Evolutionary conservation across 2,329 filamentous ascomycete species (phyloP).

Genomic region (Metarhizium robertsii): DNA sequence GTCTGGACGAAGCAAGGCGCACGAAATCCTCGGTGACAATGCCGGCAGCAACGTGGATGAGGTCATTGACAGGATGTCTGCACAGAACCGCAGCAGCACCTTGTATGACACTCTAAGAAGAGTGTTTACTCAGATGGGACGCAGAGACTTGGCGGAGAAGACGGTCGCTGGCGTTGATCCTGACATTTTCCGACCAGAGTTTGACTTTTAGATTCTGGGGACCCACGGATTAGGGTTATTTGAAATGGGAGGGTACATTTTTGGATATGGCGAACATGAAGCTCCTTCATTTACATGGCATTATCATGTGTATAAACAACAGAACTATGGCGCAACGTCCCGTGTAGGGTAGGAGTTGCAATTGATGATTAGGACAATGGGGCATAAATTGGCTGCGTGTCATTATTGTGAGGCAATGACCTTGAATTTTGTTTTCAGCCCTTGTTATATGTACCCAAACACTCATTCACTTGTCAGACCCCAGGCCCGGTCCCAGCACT

Average conservation of each 20-base stretch:
- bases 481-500: no score
- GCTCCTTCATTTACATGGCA: not conserved
- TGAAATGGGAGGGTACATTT: not conserved
- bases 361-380: not conserved
- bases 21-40: slow-evolving; percentile 64
- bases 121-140: slow-evolving; percentile 94
- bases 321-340: not conserved
- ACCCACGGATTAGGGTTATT: no score
- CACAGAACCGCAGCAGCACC: slow-evolving; percentile 94
- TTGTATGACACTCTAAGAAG: slow-evolving; percentile 87
- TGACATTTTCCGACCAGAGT: slow-evolving; percentile 77
- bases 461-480: no score
- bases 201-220: slow-evolving; percentile 57
- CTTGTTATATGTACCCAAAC: no score
- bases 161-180: slow-evolving; percentile 88
- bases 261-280: not conserved
- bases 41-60: slow-evolving; percentile 45
- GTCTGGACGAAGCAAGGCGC: slow-evolving; percentile 72
- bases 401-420: not conserved
- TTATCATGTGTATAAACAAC: not conserved
- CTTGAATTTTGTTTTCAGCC: no score
- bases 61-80: slow-evolving; percentile 77
- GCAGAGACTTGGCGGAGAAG: slow-evolving; percentile 77
- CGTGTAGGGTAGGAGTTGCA: not conserved
- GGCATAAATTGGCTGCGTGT: not conserved